Conservation (phyloP, 2,329 filamentous ascomycete species). For the Pseudogymnoascus sp. region DNA sequence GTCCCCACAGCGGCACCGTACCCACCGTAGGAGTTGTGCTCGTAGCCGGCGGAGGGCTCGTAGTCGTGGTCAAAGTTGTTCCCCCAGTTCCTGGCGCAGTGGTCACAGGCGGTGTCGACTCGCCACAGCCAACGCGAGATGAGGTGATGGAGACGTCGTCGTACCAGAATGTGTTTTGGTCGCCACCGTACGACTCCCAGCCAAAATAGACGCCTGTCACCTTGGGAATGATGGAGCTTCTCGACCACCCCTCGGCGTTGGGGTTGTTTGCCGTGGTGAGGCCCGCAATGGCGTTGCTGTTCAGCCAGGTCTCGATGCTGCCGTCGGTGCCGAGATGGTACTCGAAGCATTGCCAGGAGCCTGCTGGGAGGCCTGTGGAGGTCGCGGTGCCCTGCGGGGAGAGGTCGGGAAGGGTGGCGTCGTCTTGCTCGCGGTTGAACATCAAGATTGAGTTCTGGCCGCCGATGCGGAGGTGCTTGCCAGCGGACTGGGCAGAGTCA, state of each 20-base stretch:
- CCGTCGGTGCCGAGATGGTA: constrained; percentile 52
- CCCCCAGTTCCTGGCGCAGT: background rate
- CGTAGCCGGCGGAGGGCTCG: constrained; percentile 10
- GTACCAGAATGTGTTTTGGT: constrained; percentile 55
- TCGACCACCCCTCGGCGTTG: constrained; percentile 46
- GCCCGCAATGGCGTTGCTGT: constrained; percentile 42
- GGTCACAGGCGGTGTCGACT: background rate
- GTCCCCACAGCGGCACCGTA: constrained; percentile 1
- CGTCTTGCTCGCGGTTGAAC: constrained; percentile 57
- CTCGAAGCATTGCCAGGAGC: constrained; percentile 51
- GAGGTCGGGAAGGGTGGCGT: constrained; percentile 53
- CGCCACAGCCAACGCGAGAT: constrained; percentile 40
- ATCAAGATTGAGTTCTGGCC: constrained; percentile 53
- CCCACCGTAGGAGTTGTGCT: constrained; percentile 8
- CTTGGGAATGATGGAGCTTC: constrained; percentile 42
- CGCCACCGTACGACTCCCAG: constrained; percentile 55
- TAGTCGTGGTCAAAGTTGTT: constrained; percentile 4
- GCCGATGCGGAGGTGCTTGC: constrained; percentile 54
- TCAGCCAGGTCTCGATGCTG: constrained; percentile 52
- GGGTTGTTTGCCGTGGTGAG: constrained; percentile 42
- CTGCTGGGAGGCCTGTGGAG: constrained; percentile 42
- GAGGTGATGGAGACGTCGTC: constrained; percentile 47
- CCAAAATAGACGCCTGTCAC: constrained; percentile 51
- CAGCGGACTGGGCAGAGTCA: constrained; percentile 44
- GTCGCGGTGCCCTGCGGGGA: constrained; percentile 50